A percentile compares a stretch with the other conserved stretches of the same genome.
Conservation (phyloP, 2,329 filamentous ascomycete species). For the Trichoderma gracile region DNA sequence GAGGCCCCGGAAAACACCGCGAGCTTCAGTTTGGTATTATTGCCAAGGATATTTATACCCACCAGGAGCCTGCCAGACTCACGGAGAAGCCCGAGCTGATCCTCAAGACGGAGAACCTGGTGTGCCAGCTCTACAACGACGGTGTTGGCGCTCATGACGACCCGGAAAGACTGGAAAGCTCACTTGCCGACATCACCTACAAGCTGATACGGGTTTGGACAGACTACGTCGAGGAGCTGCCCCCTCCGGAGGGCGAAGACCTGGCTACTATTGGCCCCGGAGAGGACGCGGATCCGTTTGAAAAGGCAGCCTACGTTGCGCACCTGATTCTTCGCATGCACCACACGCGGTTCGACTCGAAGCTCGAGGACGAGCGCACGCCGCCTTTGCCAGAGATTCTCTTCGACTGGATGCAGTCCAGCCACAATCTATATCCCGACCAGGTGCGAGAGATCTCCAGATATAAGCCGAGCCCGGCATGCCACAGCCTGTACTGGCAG, state of each 20-base stretch:
- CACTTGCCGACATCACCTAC: constrained; percentile 55
- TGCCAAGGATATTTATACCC: constrained; percentile 66
- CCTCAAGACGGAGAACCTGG: constrained; percentile 70
- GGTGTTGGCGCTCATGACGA: constrained; percentile 59
- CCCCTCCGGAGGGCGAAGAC: constrained; percentile 54
- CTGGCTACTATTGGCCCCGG: constrained; percentile 66
- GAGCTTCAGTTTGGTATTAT: constrained; percentile 68
- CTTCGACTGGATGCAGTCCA: constrained; percentile 76
- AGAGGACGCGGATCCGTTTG: constrained; percentile 60
- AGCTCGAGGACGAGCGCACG: constrained; percentile 42
- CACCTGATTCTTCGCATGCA: constrained; percentile 76
- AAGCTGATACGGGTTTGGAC: constrained; percentile 59
- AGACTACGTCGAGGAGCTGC: constrained; percentile 51
- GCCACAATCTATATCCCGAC: constrained; percentile 70
- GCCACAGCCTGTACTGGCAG: constrained; percentile 81
- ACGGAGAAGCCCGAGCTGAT: constrained; percentile 72
- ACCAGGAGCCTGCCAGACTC: constrained; percentile 59
- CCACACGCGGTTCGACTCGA: constrained; percentile 57
- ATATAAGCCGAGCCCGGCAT: constrained; percentile 70
- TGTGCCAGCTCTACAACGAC: constrained; percentile 65
- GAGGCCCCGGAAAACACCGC: constrained; percentile 47
- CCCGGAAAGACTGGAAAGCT: constrained; percentile 56
- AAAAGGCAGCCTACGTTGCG: constrained; percentile 78
- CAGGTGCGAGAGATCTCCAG: constrained; percentile 66
- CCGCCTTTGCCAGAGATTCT: constrained; percentile 73